Conservation (phyloP, 2,329 filamentous ascomycete genomes). For the Xylaria sp. region DNA sequence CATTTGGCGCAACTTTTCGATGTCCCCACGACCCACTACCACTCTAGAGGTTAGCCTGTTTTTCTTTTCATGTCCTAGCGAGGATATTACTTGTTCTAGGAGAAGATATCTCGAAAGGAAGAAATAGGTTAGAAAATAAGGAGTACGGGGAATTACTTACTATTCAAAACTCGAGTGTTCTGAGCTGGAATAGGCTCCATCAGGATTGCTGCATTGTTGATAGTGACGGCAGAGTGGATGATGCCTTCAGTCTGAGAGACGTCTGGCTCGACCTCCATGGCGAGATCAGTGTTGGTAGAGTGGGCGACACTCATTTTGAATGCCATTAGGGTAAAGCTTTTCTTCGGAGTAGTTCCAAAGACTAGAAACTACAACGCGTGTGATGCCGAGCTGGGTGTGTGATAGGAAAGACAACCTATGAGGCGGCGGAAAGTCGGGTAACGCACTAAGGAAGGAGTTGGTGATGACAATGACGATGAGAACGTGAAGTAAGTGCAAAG, state of each 20-base stretch:
- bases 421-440: not conserved
- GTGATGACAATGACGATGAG: not conserved
- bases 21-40: conserved; percentile 23
- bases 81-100: not conserved
- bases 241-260: not conserved
- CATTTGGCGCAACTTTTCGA: conserved; percentile 27
- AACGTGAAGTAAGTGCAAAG: not conserved
- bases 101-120: not conserved
- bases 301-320: not conserved
- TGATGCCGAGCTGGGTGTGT: too few species aligned
- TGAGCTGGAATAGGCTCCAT: not conserved
- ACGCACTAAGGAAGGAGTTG: not conserved
- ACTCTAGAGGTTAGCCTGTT: not conserved
- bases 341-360: not conserved
- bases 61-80: not conserved
- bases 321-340: not conserved
- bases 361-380: too few species aligned
- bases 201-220: not conserved
- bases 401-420: too few species aligned
- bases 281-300: not conserved
- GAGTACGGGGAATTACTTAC: not conserved
- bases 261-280: not conserved
- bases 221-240: not conserved
- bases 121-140: not conserved
- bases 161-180: conserved; percentile 28